Evolutionary conservation across 1,284 basidiomycete species (phyloP).

Genomic region (Exobasidium cylindrosporum): DNA sequence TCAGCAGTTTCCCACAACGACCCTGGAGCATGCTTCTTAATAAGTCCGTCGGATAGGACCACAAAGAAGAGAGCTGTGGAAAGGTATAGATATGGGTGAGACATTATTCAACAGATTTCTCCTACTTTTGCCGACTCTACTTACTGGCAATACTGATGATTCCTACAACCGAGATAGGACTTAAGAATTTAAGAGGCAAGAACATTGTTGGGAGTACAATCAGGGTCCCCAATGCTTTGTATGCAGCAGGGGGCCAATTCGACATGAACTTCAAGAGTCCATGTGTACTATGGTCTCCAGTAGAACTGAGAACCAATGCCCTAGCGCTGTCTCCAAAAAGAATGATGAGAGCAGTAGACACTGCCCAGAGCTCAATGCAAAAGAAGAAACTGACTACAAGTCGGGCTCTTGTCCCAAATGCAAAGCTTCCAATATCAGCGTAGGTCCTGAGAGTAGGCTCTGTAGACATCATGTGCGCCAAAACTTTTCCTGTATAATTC

Average conservation of each 20-base stretch:
- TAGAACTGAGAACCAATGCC: slow-evolving; percentile 25
- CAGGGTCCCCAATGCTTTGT: slow-evolving; percentile 42
- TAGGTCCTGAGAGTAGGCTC: slow-evolving; percentile 48
- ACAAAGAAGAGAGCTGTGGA: slow-evolving; percentile 69
- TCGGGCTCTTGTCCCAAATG: slow-evolving; percentile 45
- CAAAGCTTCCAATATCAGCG: slow-evolving; percentile 51
- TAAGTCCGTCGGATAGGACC: slow-evolving; percentile 78
- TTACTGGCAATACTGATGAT: slow-evolving; percentile 55
- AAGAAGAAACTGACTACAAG: slow-evolving; percentile 47
- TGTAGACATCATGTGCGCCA: slow-evolving; percentile 48
- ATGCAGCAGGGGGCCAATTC: slow-evolving; percentile 19
- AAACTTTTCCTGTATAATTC: slow-evolving; percentile 52
- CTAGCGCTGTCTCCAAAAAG: slow-evolving; percentile 46
- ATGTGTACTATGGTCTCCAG: neutral
- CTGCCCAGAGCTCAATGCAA: slow-evolving; percentile 51
- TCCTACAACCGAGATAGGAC: slow-evolving; percentile 48
- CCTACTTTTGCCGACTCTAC: too few species aligned
- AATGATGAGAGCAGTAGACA: slow-evolving; percentile 48
- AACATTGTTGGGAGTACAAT: slow-evolving; percentile 47
- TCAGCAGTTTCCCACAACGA: slow-evolving; percentile 12
- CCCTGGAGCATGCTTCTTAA: slow-evolving; percentile 60
- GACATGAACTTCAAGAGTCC: neutral
- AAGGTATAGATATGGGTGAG: neutral
- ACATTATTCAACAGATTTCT: too few species aligned
- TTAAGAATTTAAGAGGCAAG: slow-evolving; percentile 42